Evolutionary conservation across 2,329 filamentous ascomycete genomes (phyloP).

Genomic region (Trichothecium roseum): DNA sequence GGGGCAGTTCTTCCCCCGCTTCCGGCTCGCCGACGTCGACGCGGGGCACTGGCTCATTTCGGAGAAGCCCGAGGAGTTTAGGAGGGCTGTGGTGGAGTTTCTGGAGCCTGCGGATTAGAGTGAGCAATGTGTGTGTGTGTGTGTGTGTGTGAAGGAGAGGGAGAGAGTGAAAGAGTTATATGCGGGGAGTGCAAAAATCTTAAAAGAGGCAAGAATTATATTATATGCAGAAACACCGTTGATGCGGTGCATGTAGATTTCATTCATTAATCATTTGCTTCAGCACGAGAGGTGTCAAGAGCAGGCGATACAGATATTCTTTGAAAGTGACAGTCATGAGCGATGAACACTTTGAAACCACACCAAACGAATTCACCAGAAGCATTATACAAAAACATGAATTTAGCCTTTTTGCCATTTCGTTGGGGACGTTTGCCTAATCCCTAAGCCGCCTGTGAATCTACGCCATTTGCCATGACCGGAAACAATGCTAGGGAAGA

Average conservation of each 20-base stretch:
- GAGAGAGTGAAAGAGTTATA: no score
- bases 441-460: slow-evolving; percentile 29
- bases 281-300: no score
- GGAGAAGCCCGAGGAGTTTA: slow-evolving; percentile 75
- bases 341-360: no score
- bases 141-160: no score
- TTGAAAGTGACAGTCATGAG: no score
- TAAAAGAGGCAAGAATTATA: slow-evolving; percentile 1
- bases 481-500: slow-evolving; percentile 27
- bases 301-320: no score
- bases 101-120: slow-evolving; percentile 33
- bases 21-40: slow-evolving; percentile 63
- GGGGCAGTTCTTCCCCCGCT: slow-evolving; percentile 72
- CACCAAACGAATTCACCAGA: no score
- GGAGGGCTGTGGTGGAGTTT: slow-evolving; percentile 57
- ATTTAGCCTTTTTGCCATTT: slow-evolving; percentile 23
- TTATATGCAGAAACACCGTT: no score
- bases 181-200: background rate
- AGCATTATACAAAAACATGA: slow-evolving; percentile 7
- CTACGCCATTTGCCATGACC: slow-evolving; percentile 34
- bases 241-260: no score
- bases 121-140: no score
- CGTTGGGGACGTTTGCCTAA: slow-evolving; percentile 27
- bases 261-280: no score
- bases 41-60: slow-evolving; percentile 82